Conservation (phyloP, 805 yeast genomes). For the Kodamaea kakaduensis region DNA sequence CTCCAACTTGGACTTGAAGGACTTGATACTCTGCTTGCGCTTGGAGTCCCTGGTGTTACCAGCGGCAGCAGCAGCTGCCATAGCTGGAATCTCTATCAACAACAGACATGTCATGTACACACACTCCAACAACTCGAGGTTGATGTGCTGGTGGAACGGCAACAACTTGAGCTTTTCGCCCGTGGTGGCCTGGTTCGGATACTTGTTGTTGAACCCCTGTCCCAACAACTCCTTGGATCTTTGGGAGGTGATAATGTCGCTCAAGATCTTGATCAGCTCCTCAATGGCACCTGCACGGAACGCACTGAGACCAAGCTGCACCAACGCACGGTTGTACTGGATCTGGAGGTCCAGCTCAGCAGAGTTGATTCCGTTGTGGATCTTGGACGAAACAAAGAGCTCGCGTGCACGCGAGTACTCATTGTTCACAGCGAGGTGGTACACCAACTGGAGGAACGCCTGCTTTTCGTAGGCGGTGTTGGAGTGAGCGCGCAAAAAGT, state of each 20-base stretch:
- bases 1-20: conserved; percentile 87
- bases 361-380: conserved; percentile 76
- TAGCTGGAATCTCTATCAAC: conserved; percentile 85
- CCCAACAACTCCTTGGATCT: conserved; percentile 91
- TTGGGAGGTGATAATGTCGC: conserved; percentile 81
- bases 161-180: conserved; percentile 76
- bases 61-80: conserved; percentile 57
- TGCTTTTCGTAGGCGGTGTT: conserved; percentile 70
- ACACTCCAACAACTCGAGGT: conserved; percentile 89
- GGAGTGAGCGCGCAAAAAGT: conserved; percentile 61
- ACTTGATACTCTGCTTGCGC: conserved; percentile 59
- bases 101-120: conserved; percentile 87
- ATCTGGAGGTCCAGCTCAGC: conserved; percentile 88
- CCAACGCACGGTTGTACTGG: conserved; percentile 89
- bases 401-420: conserved; percentile 83
- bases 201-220: conserved; percentile 76
- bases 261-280: conserved; percentile 82
- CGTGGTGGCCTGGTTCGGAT: conserved; percentile 49
- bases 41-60: conserved; percentile 57
- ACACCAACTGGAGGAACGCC: conserved; percentile 80
- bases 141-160: conserved; percentile 98
- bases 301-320: conserved; percentile 93
- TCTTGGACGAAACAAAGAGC: conserved; percentile 78
- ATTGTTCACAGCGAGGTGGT: conserved; percentile 87
- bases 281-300: conserved; percentile 83